phyloP scores from a whole-genome alignment of 2,329 filamentous ascomycete species.

The Aspergillus floridensis region DNA sequence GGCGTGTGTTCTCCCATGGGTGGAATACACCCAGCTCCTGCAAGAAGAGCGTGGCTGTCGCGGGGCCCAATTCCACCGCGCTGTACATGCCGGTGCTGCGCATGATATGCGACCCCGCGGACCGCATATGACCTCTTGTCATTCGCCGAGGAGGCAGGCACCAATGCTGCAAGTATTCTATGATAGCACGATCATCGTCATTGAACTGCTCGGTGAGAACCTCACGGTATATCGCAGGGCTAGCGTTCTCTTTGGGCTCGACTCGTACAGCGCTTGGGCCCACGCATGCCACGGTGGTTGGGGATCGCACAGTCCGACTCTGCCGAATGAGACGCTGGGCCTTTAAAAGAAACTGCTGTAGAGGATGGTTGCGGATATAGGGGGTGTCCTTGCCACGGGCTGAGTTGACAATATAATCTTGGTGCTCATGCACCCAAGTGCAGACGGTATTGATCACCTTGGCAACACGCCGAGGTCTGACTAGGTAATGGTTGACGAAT shows the following conservation, averaged over 20 bases:
- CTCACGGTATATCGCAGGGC: slow-evolving; percentile 30
- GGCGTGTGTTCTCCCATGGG: slow-evolving; percentile 56
- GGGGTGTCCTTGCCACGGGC: slow-evolving; percentile 26
- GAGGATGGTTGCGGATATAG: slow-evolving; percentile 34
- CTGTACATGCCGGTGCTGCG: slow-evolving; percentile 57
- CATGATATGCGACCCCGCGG: slow-evolving; percentile 56
- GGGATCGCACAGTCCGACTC: slow-evolving; percentile 43
- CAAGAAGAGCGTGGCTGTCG: slow-evolving; percentile 51
- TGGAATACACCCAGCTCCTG: slow-evolving; percentile 62
- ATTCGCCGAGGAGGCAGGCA: slow-evolving; percentile 42
- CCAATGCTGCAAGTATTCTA: slow-evolving; percentile 57
- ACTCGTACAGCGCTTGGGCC: slow-evolving; percentile 40
- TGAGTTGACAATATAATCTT: slow-evolving; percentile 33
- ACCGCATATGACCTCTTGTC: slow-evolving; percentile 42
- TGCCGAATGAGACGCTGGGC: slow-evolving; percentile 41
- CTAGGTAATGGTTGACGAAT: slow-evolving; percentile 42
- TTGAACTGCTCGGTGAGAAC: slow-evolving; percentile 45
- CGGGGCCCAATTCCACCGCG: slow-evolving; percentile 35
- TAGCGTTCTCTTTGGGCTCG: slow-evolving; percentile 26
- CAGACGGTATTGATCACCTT: slow-evolving; percentile 50
- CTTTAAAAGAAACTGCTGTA: slow-evolving; percentile 46
- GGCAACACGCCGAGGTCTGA: slow-evolving; percentile 54
- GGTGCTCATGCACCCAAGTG: slow-evolving; percentile 56
- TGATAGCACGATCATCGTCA: slow-evolving; percentile 51
- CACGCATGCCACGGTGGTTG: slow-evolving; percentile 42